Conservation (phyloP, 208 protist species). For the Tritrichomonas musculus region DNA sequence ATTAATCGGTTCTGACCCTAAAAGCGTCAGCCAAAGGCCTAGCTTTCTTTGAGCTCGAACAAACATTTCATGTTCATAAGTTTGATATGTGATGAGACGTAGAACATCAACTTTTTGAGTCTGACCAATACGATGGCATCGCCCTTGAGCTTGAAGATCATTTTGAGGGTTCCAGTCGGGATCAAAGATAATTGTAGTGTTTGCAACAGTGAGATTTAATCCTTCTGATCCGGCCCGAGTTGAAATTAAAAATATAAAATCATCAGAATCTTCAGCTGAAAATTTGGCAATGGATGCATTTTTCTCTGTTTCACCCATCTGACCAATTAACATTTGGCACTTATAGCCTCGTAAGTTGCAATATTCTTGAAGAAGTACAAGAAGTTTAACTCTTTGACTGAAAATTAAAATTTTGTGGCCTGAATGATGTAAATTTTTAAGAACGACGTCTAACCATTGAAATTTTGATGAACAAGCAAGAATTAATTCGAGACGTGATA, state of each 20-base stretch:
- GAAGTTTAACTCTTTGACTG: slow-evolving; percentile 71
- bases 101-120: slow-evolving; percentile 76
- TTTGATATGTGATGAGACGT: slow-evolving; percentile 77
- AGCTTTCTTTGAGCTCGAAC: slow-evolving; percentile 71
- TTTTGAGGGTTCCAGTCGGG: slow-evolving; percentile 93
- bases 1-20: not conserved
- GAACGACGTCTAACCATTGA: slow-evolving; percentile 47
- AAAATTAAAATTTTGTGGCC: slow-evolving; percentile 93
- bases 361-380: slow-evolving; percentile 56
- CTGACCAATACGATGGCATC: slow-evolving; percentile 84
- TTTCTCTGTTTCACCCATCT: slow-evolving; percentile 35
- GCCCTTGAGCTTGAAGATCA: slow-evolving; percentile 83
- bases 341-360: not conserved
- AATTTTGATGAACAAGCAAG: slow-evolving; percentile 30
- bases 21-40: not conserved
- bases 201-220: slow-evolving; percentile 64
- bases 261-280: not conserved
- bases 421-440: slow-evolving; percentile 53
- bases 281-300: slow-evolving; percentile 43
- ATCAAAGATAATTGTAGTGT: slow-evolving; percentile 68
- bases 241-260: slow-evolving; percentile 63
- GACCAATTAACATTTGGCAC: slow-evolving; percentile 35
- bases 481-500: not conserved
- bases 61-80: slow-evolving; percentile 81
- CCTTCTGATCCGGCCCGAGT: slow-evolving; percentile 65